Conservation (phyloP, 371 early-diverging fungal genomes). For the Rhizopus delemar region DNA sequence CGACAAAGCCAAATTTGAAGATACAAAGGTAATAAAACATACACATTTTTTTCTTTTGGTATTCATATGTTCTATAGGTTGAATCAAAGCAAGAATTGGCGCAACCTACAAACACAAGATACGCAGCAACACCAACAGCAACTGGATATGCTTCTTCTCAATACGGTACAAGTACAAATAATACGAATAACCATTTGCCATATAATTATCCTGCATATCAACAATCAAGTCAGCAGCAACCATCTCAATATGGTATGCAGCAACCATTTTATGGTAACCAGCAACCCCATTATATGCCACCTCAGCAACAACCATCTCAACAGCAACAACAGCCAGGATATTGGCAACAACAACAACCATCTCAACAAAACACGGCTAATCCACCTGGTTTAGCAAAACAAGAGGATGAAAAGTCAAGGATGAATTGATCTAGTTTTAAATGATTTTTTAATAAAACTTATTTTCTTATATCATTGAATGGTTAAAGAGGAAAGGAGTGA, state of each 20-base stretch:
- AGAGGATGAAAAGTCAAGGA: conserved; percentile 1
- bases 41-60: neutral
- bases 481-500: too few relatives aligned
- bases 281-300: conserved; percentile 42
- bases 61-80: conserved; percentile 4
- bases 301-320: conserved; percentile 25
- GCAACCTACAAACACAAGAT: conserved; percentile 5
- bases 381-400: neutral
- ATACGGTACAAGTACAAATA: conserved; percentile 4
- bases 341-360: conserved; percentile 26
- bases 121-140: conserved; percentile 11
- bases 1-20: conserved; percentile 24
- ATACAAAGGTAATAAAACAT: conserved; percentile 15
- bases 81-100: conserved; percentile 16
- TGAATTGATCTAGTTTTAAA: neutral
- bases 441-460: neutral
- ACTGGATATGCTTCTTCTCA: conserved; percentile 16
- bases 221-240: conserved; percentile 33
- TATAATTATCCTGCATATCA: conserved; percentile 17
- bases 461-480: too few relatives aligned
- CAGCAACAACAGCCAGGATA: conserved; percentile 34
- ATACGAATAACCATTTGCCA: conserved; percentile 15
- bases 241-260: conserved; percentile 31
- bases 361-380: neutral
- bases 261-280: conserved; percentile 44